Evolutionary conservation across 192 early-diverging fungal genomes (phyloP).

Genomic region (Chytriomyces sp.): DNA sequence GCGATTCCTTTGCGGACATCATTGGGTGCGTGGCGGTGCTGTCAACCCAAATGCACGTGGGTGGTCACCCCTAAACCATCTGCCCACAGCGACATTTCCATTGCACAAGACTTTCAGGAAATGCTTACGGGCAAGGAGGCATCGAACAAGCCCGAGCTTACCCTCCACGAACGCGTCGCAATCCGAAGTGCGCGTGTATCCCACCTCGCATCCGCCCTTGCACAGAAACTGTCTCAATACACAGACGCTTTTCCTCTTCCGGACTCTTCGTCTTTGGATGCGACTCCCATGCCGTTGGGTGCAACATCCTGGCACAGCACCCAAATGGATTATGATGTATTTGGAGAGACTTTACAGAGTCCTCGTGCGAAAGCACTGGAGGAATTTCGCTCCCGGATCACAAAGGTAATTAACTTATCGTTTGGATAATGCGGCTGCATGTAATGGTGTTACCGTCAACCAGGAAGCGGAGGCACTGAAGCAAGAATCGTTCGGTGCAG

Average conservation of each 20-base stretch:
- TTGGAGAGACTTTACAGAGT: background rate
- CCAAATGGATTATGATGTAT: slow-evolving; percentile 10
- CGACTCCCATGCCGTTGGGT: background rate
- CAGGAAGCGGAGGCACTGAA: slow-evolving; percentile 89
- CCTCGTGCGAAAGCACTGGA: slow-evolving; percentile 27
- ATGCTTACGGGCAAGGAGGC: slow-evolving; percentile 46
- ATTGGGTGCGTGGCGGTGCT: slow-evolving; percentile 62
- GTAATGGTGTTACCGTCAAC: too few species aligned
- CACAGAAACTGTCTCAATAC: slow-evolving; percentile 77
- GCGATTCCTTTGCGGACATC: slow-evolving; percentile 94
- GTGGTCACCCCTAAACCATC: background rate
- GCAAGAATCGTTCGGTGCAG: slow-evolving; percentile 87
- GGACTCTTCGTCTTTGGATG: background rate
- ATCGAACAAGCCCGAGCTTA: slow-evolving; percentile 19
- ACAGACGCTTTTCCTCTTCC: slow-evolving; percentile 62
- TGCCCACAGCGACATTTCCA: slow-evolving; percentile 74
- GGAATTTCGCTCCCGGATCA: slow-evolving; percentile 31
- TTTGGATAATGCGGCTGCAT: too few species aligned
- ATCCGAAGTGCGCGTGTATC: slow-evolving; percentile 67
- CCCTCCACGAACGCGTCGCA: slow-evolving; percentile 59
- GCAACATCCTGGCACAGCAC: background rate
- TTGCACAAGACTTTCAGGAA: slow-evolving; percentile 84
- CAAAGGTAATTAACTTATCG: too few species aligned
- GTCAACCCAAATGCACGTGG: too few species aligned
- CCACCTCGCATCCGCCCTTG: slow-evolving; percentile 72